Evolutionary conservation across 108 stramenopile species (phyloP).

Genomic region (Schizochytrium sp.): DNA sequence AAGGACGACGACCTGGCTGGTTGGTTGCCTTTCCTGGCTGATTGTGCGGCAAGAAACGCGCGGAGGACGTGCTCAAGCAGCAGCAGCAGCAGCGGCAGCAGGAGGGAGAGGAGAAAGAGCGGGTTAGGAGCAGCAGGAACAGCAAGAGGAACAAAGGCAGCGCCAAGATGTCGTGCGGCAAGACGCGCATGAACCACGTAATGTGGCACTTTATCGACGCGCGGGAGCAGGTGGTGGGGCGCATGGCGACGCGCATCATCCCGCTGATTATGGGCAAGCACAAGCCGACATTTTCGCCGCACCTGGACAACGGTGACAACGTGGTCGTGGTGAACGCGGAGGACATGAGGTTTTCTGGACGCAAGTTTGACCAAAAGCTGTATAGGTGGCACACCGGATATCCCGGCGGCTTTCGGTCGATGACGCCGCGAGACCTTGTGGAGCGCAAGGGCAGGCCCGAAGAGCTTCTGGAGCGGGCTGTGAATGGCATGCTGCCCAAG

Average conservation of each 20-base stretch:
- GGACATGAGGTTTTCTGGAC: constrained; percentile 42
- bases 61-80: not conserved
- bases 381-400: constrained; percentile 54
- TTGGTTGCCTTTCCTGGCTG: too few species aligned
- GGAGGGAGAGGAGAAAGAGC: not conserved
- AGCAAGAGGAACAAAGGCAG: not conserved
- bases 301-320: constrained; percentile 47
- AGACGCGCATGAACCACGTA: not conserved
- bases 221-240: constrained; percentile 37
- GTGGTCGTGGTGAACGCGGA: constrained; percentile 52
- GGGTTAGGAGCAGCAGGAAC: too few species aligned
- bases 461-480: constrained; percentile 34
- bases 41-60: too few species aligned
- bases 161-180: not conserved
- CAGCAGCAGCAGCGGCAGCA: not conserved
- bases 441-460: constrained; percentile 2
- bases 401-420: constrained; percentile 46
- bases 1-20: too few species aligned
- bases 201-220: not conserved
- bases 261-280: constrained; percentile 47
- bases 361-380: constrained; percentile 40
- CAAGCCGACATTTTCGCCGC: constrained; percentile 49
- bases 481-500: constrained; percentile 52
- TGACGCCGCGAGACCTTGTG: constrained; percentile 31
- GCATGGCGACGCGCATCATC: constrained; percentile 46